Percentiles rank a stretch among this genome's conserved stretches.
phyloP scores from a whole-genome alignment of 306 rosid genomes.

The Alnus rubra region DNA sequence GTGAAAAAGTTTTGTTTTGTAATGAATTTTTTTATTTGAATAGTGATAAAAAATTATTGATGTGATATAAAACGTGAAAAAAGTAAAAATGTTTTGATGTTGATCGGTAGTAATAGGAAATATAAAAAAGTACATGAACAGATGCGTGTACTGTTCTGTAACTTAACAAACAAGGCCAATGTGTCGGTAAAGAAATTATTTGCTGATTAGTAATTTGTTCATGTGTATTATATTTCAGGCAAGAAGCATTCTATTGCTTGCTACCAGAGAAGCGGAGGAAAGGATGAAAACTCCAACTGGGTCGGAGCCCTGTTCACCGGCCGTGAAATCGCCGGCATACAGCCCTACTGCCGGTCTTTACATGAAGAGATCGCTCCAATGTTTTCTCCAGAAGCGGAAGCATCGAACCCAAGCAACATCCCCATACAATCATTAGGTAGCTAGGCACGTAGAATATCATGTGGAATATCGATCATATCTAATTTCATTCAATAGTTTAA shows the following conservation, averaged over 20 bases:
- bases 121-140: too few relatives aligned
- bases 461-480: background rate
- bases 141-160: too few relatives aligned
- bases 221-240: slow-evolving; percentile 35
- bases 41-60: too few relatives aligned
- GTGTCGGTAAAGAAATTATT: too few relatives aligned
- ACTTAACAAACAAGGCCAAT: too few relatives aligned
- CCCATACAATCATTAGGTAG: slow-evolving; percentile 43
- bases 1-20: too few relatives aligned
- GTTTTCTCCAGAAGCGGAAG: slow-evolving; percentile 70
- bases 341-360: slow-evolving; percentile 41
- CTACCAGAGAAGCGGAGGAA: slow-evolving; percentile 41
- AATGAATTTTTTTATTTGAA: too few relatives aligned
- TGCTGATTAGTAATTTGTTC: too few relatives aligned
- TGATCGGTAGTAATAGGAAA: too few relatives aligned
- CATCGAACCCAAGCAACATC: slow-evolving; percentile 52
- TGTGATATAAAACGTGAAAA: too few relatives aligned
- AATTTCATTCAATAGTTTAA: background rate
- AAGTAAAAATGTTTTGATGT: too few relatives aligned
- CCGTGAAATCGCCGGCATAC: slow-evolving; percentile 25
- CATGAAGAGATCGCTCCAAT: slow-evolving; percentile 71
- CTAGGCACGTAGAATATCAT: too few relatives aligned
- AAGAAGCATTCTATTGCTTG: slow-evolving; percentile 46
- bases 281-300: slow-evolving; percentile 18
- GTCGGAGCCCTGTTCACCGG: slow-evolving; percentile 30